Evolutionary conservation across 163 green algal genomes (phyloP).

Genomic region (Scenedesmus sp.): DNA sequence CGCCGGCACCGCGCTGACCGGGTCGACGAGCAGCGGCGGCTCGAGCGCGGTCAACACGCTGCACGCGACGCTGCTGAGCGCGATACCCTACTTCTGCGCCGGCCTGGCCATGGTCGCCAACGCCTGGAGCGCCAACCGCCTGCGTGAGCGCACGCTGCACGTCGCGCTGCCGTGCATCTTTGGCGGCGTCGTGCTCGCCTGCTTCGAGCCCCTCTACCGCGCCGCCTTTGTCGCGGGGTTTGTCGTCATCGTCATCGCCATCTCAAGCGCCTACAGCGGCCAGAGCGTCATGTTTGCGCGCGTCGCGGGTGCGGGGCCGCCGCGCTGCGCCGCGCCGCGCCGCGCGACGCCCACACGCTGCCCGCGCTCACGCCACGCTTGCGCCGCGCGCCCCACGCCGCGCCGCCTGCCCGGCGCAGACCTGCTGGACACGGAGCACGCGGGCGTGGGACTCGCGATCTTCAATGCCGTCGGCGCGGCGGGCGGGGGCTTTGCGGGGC

Average conservation of each 20-base stretch:
- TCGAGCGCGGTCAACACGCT: conserved; percentile 1
- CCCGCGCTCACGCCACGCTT: too few species aligned
- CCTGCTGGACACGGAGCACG: conserved; percentile 2
- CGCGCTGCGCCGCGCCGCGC: too few species aligned
- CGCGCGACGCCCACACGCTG: too few species aligned
- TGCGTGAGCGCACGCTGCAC: neutral
- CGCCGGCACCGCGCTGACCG: neutral
- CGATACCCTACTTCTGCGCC: conserved; percentile 23
- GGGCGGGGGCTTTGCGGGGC: conserved; percentile 18
- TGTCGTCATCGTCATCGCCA: conserved; percentile 7
- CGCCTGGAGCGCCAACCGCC: neutral
- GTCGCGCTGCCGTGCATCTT: neutral
- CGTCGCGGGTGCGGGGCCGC: conserved; percentile 23
- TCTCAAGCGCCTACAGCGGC: neutral
- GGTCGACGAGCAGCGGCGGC: conserved; percentile 18
- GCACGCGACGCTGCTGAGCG: conserved; percentile 16
- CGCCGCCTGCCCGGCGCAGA: neutral
- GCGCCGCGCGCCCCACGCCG: too few species aligned
- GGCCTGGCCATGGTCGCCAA: neutral
- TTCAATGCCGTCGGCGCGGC: conserved; percentile 18
- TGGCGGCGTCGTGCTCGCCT: conserved; percentile 1
- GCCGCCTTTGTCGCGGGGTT: conserved; percentile 7
- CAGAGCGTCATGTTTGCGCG: conserved; percentile 25
- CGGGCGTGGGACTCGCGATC: conserved; percentile 2
- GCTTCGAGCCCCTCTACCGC: conserved; percentile 1